Evolutionary conservation across 805 yeast genomes (phyloP).

Genomic region (Ogataea populi-albae): DNA sequence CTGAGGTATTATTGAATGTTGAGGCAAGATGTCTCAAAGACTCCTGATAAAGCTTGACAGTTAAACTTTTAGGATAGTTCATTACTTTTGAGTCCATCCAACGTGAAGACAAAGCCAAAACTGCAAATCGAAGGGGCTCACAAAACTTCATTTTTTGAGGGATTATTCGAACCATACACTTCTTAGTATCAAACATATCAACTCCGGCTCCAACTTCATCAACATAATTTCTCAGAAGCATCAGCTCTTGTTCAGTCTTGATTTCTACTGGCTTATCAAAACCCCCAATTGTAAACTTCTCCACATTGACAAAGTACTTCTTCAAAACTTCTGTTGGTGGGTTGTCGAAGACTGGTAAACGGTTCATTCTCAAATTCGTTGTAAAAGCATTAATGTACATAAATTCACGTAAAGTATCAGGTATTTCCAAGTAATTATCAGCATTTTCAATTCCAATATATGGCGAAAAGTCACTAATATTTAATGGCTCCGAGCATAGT

Average conservation of each 20-base stretch:
- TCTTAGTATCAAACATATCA: constrained; percentile 34
- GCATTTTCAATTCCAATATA: constrained; percentile 4
- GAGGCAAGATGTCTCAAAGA: constrained; percentile 31
- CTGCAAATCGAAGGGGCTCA: constrained; percentile 19
- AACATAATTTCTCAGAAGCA: constrained; percentile 32
- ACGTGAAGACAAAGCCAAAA: constrained; percentile 23
- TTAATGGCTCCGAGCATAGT: constrained; percentile 13
- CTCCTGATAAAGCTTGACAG: constrained; percentile 33
- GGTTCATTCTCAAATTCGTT: constrained; percentile 10
- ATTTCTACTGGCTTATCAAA: constrained; percentile 10
- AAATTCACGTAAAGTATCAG: constrained; percentile 36
- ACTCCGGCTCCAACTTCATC: constrained; percentile 40
- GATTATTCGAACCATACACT: constrained; percentile 16
- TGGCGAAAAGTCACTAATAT: constrained; percentile 13
- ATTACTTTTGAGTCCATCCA: constrained; percentile 16
- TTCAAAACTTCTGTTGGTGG: constrained; percentile 20
- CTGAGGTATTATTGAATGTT: constrained; percentile 13
- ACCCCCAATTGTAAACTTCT: constrained; percentile 15
- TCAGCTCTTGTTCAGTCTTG: constrained; percentile 26
- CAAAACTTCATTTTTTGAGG: constrained; percentile 18
- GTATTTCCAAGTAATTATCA: constrained; percentile 27
- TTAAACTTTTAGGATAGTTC: constrained; percentile 19
- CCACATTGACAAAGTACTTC: constrained; percentile 23
- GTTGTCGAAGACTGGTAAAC: constrained; percentile 7
- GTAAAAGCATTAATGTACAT: constrained; percentile 37